phyloP scores from a whole-genome alignment of 75 land plant genomes.

The Cupressus sempervirens region DNA sequence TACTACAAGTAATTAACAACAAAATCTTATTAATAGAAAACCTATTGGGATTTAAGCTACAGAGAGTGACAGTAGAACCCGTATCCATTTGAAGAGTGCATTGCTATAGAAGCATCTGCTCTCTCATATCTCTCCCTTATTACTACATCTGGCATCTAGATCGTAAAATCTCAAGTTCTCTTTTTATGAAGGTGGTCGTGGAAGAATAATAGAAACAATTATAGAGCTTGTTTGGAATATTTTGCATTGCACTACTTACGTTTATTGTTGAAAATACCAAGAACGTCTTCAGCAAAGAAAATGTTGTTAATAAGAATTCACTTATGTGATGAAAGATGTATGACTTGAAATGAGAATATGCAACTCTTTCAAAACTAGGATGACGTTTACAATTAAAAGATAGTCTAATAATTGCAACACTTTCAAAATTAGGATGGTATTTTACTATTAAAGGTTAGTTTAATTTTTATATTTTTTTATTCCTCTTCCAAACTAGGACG shows the following conservation, averaged over 20 bases:
- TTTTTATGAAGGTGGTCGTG: too few species aligned
- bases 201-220: too few species aligned
- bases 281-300: neutral
- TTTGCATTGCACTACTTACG: neutral
- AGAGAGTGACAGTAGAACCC: neutral
- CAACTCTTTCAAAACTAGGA: neutral
- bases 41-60: neutral
- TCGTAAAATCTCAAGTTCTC: too few species aligned
- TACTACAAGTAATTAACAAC: neutral
- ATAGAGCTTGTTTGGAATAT: neutral
- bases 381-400: neutral
- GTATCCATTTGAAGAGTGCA: neutral
- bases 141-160: too few species aligned
- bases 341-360: neutral
- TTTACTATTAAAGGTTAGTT: neutral
- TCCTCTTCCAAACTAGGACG: neutral
- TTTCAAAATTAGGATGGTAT: neutral
- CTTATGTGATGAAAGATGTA: neutral
- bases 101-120: too few species aligned
- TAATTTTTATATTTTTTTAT: neutral
- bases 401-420: neutral
- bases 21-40: too few species aligned
- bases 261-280: neutral
- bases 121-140: too few species aligned
- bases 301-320: neutral